These are phyloP conservation scores for Trifolium subterraneum DNA, from an alignment of 306 rosid species.

Conservation along the genomic window DNA sequence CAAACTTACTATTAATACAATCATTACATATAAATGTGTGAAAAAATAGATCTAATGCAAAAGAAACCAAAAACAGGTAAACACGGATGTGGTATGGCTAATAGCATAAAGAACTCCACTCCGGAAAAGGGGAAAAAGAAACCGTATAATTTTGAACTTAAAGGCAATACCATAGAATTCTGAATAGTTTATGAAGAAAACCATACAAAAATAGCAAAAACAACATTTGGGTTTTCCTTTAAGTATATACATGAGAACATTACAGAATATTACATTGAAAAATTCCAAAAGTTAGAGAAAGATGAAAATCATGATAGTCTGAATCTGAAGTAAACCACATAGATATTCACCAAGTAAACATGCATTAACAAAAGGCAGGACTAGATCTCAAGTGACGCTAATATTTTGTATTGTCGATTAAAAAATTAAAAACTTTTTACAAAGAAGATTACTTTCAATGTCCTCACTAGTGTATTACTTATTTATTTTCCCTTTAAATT, in stretches of 20 bases:
- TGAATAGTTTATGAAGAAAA: neutral
- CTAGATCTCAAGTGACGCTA: neutral
- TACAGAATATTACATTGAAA: neutral
- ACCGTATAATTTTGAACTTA: neutral
- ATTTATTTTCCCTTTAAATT: too few relatives aligned
- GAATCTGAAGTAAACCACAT: slow-evolving; percentile 6
- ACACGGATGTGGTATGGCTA: slow-evolving; percentile 2
- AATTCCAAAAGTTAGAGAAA: neutral
- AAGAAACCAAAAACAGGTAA: slow-evolving; percentile 4
- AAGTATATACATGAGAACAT: slow-evolving; percentile 5
- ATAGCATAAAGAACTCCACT: neutral
- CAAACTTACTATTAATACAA: slow-evolving; percentile 22
- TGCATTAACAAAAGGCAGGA: neutral
- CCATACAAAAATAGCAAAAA: slow-evolving; percentile 5
- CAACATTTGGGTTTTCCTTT: neutral
- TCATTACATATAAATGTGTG: neutral
- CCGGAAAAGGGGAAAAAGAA: neutral
- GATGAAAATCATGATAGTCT: neutral
- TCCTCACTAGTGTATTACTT: too few relatives aligned
- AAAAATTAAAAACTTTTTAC: neutral
- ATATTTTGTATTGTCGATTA: neutral
- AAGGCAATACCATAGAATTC: neutral
- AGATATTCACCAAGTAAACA: neutral
- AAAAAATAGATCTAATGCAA: neutral
- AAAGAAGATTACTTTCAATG: too few relatives aligned